These are phyloP conservation scores for Cylindrodendrum hubeiense DNA, from an alignment of 2,329 filamentous ascomycete genomes.

Conservation along the genomic window DNA sequence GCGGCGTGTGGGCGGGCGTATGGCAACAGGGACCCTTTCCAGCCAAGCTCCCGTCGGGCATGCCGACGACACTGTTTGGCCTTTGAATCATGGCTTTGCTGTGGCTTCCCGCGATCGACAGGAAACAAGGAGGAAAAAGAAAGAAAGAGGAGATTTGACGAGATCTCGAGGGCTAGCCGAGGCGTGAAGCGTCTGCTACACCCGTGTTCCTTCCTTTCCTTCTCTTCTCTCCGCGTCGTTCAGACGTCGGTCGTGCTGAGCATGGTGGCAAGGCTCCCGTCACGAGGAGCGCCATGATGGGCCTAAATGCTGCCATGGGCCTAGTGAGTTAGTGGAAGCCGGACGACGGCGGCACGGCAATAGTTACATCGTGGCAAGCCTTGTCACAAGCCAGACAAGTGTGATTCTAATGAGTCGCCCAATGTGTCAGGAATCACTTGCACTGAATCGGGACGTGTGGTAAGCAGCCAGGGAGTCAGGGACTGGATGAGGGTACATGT, in stretches of 20 bases:
- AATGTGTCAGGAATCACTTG: neutral
- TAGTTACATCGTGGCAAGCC: slow-evolving; percentile 3
- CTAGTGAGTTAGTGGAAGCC: neutral
- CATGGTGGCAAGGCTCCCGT: neutral
- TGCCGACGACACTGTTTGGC: slow-evolving; percentile 7
- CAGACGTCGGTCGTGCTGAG: neutral
- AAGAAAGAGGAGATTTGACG: neutral
- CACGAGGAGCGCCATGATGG: neutral
- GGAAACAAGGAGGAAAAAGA: neutral
- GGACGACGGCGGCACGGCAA: neutral
- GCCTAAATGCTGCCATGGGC: neutral
- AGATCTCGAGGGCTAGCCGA: slow-evolving; percentile 6
- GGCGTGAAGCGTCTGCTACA: neutral
- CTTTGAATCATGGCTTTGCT: slow-evolving; percentile 1
- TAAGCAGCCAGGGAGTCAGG: neutral
- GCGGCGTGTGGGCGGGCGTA: slow-evolving; percentile 14
- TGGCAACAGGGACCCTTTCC: slow-evolving; percentile 5
- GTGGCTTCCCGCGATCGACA: slow-evolving; percentile 12
- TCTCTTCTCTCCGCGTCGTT: neutral
- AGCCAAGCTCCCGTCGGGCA: slow-evolving; percentile 18
- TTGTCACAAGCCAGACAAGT: slow-evolving; percentile 1
- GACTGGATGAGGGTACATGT: slow-evolving; percentile 2
- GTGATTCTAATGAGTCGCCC: neutral
- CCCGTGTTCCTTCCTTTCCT: too few relatives aligned
- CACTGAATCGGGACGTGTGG: neutral